Evolutionary conservation across 306 rosid species (phyloP), one percentile per base, ranked within the genome.

Genomic region (Cicer judaicum): DNA sequence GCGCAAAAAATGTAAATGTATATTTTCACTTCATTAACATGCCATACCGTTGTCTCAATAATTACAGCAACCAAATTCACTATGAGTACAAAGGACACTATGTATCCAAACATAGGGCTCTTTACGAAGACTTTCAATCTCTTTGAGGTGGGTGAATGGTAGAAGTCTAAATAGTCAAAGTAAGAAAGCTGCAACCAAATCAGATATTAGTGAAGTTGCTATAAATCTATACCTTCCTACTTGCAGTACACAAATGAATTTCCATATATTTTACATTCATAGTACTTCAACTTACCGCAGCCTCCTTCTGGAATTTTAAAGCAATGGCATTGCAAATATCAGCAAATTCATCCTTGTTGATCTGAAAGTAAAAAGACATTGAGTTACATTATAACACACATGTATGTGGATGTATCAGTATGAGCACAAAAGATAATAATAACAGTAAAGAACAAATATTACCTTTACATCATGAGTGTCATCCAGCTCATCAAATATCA

Each of bases 311-410:
- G 74, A 94, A 94, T 78, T 83, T 92, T 79, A 90, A 80, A 74
- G 89, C 89, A 86, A 94, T 94, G 78, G 99, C 92, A 73, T 94
- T 89, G 90, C 99, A 94, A 77, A 94, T 88, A 82, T 94, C 99
- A 59, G 84, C 85, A 84, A 94, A 94, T 70, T 94, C 99, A 64
- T 88, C 85, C 84, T 79, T 73, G 80, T 92, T 94, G 68, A 94
- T 90, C 99, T 94, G 83, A 80, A 84, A 47, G 57, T 46, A 11
- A 61, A 72, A 79, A 72, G 13, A 40, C 24, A 40, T 77, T 14
- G 73, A 75, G 21, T 29, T 62, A 46, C 74, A 75, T 49, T 62
- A 77, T 77, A 50, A 57, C 54, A 74, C 52, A 5, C 64, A 56
- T 18, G 40, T 56, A 36, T 14, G 61, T 7, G 3, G 12, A 14